Conservation (phyloP, 257 asterid species). For the Eustoma russellianum region DNA sequence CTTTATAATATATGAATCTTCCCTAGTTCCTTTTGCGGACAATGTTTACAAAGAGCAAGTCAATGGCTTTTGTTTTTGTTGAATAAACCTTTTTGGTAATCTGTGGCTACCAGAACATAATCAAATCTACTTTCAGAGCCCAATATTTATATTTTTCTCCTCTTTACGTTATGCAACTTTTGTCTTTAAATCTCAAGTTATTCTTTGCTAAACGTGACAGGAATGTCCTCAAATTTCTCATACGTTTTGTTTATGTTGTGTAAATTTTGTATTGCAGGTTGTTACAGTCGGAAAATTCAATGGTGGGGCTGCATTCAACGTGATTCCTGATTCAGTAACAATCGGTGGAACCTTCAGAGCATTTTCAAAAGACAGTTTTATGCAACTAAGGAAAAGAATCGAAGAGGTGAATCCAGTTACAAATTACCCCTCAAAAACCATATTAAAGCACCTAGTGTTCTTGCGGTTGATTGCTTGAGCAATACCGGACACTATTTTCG, state of each 20-base stretch:
- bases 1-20: too few relatives aligned
- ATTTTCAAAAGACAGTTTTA: conserved; percentile 32
- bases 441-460: too few relatives aligned
- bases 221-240: background rate
- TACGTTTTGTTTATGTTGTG: background rate
- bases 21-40: too few relatives aligned
- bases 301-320: conserved; percentile 57
- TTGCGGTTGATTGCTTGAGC: too few relatives aligned
- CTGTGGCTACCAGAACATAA: too few relatives aligned
- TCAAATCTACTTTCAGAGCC: too few relatives aligned
- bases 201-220: background rate
- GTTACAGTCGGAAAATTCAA: conserved; percentile 44
- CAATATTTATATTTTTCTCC: too few relatives aligned
- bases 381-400: conserved; percentile 43
- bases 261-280: conserved; percentile 30
- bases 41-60: too few relatives aligned
- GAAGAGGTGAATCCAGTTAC: conserved; percentile 35
- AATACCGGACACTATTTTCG: background rate
- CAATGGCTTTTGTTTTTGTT: too few relatives aligned
- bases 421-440: too few relatives aligned
- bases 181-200: background rate
- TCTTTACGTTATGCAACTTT: background rate
- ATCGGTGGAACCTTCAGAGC: conserved; percentile 73
- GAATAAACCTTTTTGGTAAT: too few relatives aligned
- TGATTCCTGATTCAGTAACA: conserved; percentile 49